A percentile compares a stretch with the other conserved stretches of the same genome.
Conservation (phyloP, 768 basidiomycete species). For the Neoboletus subvelutipes region DNA sequence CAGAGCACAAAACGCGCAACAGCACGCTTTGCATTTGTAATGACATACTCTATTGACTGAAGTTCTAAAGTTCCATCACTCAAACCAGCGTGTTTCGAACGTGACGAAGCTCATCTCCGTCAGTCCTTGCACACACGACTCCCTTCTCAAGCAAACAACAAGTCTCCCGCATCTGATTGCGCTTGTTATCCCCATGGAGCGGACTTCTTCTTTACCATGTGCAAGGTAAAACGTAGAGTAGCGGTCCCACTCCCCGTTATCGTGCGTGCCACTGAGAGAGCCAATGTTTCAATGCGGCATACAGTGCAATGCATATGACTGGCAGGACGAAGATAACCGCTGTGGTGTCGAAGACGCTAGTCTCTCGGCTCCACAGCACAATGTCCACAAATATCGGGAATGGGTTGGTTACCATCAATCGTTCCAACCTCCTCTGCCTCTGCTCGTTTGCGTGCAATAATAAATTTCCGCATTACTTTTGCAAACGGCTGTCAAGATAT, state of each 20-base stretch:
- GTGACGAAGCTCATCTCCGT: constrained; percentile 13
- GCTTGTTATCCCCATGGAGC: background rate
- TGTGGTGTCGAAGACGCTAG: constrained; percentile 56
- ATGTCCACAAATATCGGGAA: background rate
- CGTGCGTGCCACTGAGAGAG: constrained; percentile 16
- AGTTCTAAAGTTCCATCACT: background rate
- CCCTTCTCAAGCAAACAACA: background rate
- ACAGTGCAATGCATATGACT: constrained; percentile 42
- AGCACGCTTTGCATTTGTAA: background rate
- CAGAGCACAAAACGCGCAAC: no score
- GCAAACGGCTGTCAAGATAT: no score
- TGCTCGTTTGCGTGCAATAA: constrained; percentile 45
- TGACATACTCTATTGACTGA: background rate
- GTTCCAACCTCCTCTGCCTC: constrained; percentile 51
- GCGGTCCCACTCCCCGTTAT: background rate
- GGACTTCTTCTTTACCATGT: background rate
- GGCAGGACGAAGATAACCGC: constrained; percentile 42
- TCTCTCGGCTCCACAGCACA: constrained; percentile 38
- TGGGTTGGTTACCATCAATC: constrained; percentile 45
- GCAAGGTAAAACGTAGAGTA: background rate
- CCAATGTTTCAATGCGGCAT: constrained; percentile 46
- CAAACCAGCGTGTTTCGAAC: background rate
- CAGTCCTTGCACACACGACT: background rate
- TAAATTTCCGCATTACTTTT: no score
- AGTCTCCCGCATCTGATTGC: constrained; percentile 8